Base-by-base conservation (phyloP, 306 rosid genomes). In the Malus orientalis region DNA sequence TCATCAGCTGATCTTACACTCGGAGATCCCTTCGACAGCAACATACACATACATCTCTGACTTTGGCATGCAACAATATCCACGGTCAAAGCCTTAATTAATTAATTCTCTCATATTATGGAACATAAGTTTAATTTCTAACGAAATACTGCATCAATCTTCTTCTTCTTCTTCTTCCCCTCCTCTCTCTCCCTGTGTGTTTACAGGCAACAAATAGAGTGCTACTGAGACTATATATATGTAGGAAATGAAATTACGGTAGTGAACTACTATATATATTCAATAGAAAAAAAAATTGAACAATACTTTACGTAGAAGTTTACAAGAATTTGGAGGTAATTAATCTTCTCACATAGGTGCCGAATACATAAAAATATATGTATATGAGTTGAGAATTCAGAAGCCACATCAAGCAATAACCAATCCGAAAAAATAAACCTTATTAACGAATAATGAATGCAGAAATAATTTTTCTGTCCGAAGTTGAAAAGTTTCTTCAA, bases 1-100 rank as follows among this genome's bases (percentile, higher is more conserved):
- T 54, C 58, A 64, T 74, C 71, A 18, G 64, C 58, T 84, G 86
- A 80, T 74, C 83, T 74, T 78, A 78, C 70, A 57, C 67, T 55
- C 13, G 83, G 84, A 80, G 83, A 77, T 36, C 73, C 71, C 51
- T 22, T 29, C 19, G 23, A 73, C 47, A 45, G 5, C 38, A 75
- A 76, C 19, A 55, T 16, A 14, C 8, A 36, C 40, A 36, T 36
- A 36, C 40, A 36, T 36, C 6, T 68, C 78, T 84, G 91, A 87
- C 84, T 81, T 81, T 71, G 69, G 23, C 62, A 42, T 78, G 76
- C 8, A 27, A 58, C 22, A 40, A 8, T 38, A 15, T 49, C 20
- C 55, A n/a, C 3, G 30, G 79, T 81, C 85, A 74, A 78, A 57
- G 29, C 12, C 62, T 51, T 29, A 16, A 23, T 69, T n/a, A 69